Evolutionary conservation across 2,329 filamentous ascomycete genomes (phyloP).

Genomic region (Neoarthrinium moseri): DNA sequence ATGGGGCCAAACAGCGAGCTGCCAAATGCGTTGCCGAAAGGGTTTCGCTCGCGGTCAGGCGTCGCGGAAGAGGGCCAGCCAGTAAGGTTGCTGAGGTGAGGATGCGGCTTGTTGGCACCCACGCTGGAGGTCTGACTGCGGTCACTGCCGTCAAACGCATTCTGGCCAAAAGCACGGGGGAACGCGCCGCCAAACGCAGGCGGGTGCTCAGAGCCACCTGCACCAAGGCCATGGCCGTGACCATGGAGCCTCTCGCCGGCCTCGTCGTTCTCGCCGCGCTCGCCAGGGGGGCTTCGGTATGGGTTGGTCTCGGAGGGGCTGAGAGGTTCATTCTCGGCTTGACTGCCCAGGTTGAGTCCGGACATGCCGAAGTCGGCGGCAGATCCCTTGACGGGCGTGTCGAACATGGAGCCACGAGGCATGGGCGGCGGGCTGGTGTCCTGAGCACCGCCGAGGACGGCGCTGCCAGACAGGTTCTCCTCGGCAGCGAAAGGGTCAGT

Average conservation of each 20-base stretch:
- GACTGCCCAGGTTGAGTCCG: slow-evolving; percentile 55
- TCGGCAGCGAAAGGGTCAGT: slow-evolving; percentile 75
- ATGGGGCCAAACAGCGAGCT: slow-evolving; percentile 77
- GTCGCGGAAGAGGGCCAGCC: slow-evolving; percentile 67
- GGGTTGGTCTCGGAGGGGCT: slow-evolving; percentile 97
- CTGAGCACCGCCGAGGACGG: slow-evolving; percentile 72
- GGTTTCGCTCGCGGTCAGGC: slow-evolving; percentile 61
- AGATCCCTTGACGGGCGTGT: slow-evolving; percentile 54
- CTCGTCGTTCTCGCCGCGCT: slow-evolving; percentile 64
- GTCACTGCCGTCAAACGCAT: slow-evolving; percentile 70
- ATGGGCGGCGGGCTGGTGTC: slow-evolving; percentile 57
- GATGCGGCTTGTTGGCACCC: slow-evolving; percentile 73
- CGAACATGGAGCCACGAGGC: slow-evolving; percentile 41
- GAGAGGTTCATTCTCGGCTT: slow-evolving; percentile 66
- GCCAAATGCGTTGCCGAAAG: slow-evolving; percentile 63
- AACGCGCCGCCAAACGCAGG: slow-evolving; percentile 39
- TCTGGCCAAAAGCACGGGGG: slow-evolving; percentile 44
- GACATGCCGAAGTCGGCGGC: slow-evolving; percentile 63
- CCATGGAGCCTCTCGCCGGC: slow-evolving; percentile 49
- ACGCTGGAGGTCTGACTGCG: slow-evolving; percentile 91
- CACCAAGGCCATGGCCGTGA: slow-evolving; percentile 35
- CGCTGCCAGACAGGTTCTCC: slow-evolving; percentile 63
- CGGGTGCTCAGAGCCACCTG: slow-evolving; percentile 51
- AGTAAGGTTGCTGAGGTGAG: slow-evolving; percentile 58
- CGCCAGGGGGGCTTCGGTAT: slow-evolving; percentile 84